Evolutionary conservation across 805 yeast genomes (phyloP), one percentile per base, ranked within the genome.

Genomic region (Saccharomyces kudriavzevii): DNA sequence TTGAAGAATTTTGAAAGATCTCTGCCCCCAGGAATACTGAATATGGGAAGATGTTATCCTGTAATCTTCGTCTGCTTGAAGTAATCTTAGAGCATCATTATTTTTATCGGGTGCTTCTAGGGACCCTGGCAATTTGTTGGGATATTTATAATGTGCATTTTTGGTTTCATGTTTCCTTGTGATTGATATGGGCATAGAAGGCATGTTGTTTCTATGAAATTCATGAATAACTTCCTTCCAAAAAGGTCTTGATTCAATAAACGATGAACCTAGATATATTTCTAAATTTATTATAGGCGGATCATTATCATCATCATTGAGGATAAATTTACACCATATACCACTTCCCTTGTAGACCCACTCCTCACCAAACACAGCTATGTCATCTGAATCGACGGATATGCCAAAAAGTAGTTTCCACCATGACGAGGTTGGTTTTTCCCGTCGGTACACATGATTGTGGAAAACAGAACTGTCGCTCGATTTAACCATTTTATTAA

Each of bases 201-300:
- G 49, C 5, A 17, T 31, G 24, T 45, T 45, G 22, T 47, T 45
- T 26, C 54, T 28, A 9, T 48, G 45, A 31, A 45, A 50, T 29
- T 54, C 62, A 22, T 67, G 70, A 9, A 57, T 54, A 1, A 61
- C 61, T 13, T 74, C 60, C 11, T 65, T 62, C 88, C 88, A 84
- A 56, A 76, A 75, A 3, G 77, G 80, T 49, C 87, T 71, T 25
- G 87, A 83, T 47, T 83, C 87, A 10, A 78, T 77, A 11, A 79
- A 77, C 55, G 77, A 83, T 4, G 69, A 62, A 0, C 86, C 86
- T 60, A 81, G 80, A 28, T 82, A 70, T 2, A 81, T 69, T 51
- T 77, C 80, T 11, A 83, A 58, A 17, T 76, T 82, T 1, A 76
- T 73, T 14, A 78, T 74, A 24, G 67, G 60, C 13, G 62, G 59